These are phyloP conservation scores for Tuber microsphaerosporum DNA, from an alignment of 495 filamentous ascomycete genomes.

Conservation along the genomic window DNA sequence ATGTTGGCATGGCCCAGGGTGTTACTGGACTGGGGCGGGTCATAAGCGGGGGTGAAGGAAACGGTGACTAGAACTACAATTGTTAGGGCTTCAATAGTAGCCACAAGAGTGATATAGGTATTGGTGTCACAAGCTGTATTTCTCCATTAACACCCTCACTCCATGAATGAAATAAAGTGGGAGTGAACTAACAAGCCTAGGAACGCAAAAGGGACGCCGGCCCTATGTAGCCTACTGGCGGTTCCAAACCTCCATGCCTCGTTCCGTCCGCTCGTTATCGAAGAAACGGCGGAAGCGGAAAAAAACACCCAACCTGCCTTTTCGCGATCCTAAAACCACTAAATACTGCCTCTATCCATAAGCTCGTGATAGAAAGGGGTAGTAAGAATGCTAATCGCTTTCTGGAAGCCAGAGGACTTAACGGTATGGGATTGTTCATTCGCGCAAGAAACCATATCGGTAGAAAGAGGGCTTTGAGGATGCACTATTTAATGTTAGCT, in stretches of 20 bases:
- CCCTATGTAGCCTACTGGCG: conserved; percentile 25
- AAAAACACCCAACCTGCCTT: neutral
- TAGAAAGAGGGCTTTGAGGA: conserved; percentile 23
- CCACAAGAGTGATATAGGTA: too few species aligned
- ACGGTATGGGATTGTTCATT: conserved; percentile 18
- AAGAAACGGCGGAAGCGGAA: neutral
- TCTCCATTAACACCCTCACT: neutral
- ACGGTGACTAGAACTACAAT: too few species aligned
- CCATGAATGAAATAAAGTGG: neutral
- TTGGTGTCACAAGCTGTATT: conserved; percentile 15
- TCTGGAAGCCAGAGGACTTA: conserved; percentile 20
- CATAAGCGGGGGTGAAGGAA: too few species aligned
- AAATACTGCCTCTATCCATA: conserved; percentile 27
- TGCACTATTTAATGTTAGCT: conserved; percentile 11
- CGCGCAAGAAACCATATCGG: conserved; percentile 27
- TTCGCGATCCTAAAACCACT: conserved; percentile 18
- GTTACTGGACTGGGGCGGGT: too few species aligned
- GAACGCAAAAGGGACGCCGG: conserved; percentile 28
- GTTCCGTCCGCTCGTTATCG: neutral
- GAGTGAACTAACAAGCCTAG: conserved; percentile 19
- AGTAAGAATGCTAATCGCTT: conserved; percentile 26
- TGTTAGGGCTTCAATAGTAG: too few species aligned
- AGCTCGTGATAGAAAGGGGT: conserved; percentile 12
- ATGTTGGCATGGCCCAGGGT: too few species aligned
- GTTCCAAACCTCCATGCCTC: conserved; percentile 25